phyloP scores from a whole-genome alignment of 2,329 filamentous ascomycete genomes.

The Diplodia scrobiculata region DNA sequence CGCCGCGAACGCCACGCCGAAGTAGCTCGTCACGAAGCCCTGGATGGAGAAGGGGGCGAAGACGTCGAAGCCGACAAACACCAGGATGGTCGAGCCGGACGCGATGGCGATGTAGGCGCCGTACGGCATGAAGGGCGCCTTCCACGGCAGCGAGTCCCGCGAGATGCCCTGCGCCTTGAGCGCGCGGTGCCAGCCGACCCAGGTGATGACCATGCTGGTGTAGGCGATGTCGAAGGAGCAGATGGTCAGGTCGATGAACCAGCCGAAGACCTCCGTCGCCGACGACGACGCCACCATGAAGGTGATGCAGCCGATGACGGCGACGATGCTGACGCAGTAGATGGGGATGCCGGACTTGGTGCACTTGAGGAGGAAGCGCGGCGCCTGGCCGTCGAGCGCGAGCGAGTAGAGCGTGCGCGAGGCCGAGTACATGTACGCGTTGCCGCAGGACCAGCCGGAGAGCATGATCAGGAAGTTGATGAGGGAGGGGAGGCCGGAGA shows the following conservation, averaged over 20 bases:
- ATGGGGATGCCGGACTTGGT: constrained; percentile 69
- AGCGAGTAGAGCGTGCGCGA: constrained; percentile 58
- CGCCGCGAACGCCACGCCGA: constrained; percentile 7
- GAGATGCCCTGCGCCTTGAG: constrained; percentile 53
- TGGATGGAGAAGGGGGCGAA: constrained; percentile 11
- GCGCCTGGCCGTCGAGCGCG: constrained; percentile 57
- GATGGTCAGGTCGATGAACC: constrained; percentile 72
- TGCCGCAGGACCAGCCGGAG: constrained; percentile 59
- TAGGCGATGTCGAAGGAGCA: constrained; percentile 61
- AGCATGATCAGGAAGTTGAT: constrained; percentile 61
- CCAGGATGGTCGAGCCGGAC: neutral
- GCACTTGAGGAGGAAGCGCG: constrained; percentile 59
- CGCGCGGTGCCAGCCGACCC: constrained; percentile 61
- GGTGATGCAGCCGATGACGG: constrained; percentile 68
- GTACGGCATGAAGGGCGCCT: constrained; percentile 17
- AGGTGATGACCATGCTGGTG: constrained; percentile 59
- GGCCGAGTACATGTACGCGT: constrained; percentile 59
- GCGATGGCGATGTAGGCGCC: constrained; percentile 12
- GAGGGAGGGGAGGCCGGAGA: constrained; percentile 59
- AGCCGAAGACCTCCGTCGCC: constrained; percentile 67
- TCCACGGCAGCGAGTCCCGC: constrained; percentile 46
- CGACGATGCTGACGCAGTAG: constrained; percentile 68
- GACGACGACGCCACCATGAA: constrained; percentile 72
- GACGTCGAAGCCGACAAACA: constrained; percentile 20
- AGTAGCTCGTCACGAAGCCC: constrained; percentile 22